phyloP scores from a whole-genome alignment of 805 yeast genomes.

The Candida maris region DNA sequence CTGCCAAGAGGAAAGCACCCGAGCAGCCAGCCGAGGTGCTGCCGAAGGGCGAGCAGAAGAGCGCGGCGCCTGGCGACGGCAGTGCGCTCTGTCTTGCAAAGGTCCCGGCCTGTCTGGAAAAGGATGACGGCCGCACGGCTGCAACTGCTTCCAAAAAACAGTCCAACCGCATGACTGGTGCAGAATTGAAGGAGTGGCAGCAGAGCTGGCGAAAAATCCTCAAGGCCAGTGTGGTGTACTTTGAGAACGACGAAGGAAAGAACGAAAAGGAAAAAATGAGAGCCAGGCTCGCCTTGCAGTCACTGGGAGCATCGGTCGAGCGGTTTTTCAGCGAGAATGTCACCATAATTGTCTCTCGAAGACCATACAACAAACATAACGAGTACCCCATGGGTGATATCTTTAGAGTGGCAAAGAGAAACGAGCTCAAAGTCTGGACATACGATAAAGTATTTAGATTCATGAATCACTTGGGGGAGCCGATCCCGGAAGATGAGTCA shows the following conservation, averaged over 20 bases:
- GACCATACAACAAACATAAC: slow-evolving; percentile 41
- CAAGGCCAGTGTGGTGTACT: slow-evolving; percentile 53
- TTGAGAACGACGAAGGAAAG: slow-evolving; percentile 42
- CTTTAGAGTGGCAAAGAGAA: slow-evolving; percentile 55
- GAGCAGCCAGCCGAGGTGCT: slow-evolving; percentile 20
- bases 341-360: slow-evolving; percentile 75
- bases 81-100: too few relatives aligned
- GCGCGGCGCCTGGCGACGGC: slow-evolving; percentile 1
- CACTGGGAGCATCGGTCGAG: slow-evolving; percentile 54
- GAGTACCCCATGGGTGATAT: slow-evolving; percentile 57
- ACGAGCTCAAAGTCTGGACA: slow-evolving; percentile 79
- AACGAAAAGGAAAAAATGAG: slow-evolving; percentile 33
- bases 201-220: slow-evolving; percentile 56
- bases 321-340: slow-evolving; percentile 58
- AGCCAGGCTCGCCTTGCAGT: slow-evolving; percentile 33
- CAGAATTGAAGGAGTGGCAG: slow-evolving; percentile 54
- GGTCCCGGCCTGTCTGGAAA: slow-evolving; percentile 6
- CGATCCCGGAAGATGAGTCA: slow-evolving; percentile 25
- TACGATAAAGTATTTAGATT: slow-evolving; percentile 82
- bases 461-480: slow-evolving; percentile 57
- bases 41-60: too few relatives aligned
- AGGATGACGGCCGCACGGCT: slow-evolving; percentile 3
- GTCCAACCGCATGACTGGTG: slow-evolving; percentile 29
- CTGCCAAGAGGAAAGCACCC: slow-evolving; percentile 15
- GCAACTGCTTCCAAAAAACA: slow-evolving; percentile 10